Evolutionary conservation across 495 filamentous ascomycete species (phyloP).

Genomic region (Talaromyces borbonicus): DNA sequence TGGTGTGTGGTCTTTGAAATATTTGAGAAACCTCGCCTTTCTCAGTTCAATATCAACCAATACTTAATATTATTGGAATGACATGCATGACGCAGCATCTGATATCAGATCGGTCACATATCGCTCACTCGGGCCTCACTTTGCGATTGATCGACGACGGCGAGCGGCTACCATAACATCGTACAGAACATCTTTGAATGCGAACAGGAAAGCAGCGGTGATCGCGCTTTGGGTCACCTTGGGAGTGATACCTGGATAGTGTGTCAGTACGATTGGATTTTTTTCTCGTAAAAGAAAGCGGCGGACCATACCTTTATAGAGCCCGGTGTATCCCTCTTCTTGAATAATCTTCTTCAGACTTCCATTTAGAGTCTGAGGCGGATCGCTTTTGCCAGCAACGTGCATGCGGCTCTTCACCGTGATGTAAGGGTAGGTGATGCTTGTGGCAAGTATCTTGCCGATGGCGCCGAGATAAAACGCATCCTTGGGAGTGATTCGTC

Average conservation of each 20-base stretch:
- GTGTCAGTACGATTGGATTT: constrained; percentile 15
- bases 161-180: constrained; percentile 47
- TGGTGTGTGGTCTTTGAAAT: no score
- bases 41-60: no score
- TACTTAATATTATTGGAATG: no score
- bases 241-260: constrained; percentile 64
- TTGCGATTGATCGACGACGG: constrained; percentile 31
- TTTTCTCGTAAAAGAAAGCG: background rate
- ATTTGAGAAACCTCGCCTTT: no score
- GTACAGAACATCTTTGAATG: constrained; percentile 89
- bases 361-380: constrained; percentile 61
- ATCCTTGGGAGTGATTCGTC: constrained; percentile 67
- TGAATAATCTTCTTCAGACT: constrained; percentile 68
- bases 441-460: constrained; percentile 89
- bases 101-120: background rate
- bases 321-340: constrained; percentile 78
- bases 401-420: constrained; percentile 97
- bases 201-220: constrained; percentile 93
- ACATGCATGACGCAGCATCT: no score
- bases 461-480: constrained; percentile 87
- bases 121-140: constrained; percentile 13
- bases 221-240: constrained; percentile 95
- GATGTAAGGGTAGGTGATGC: constrained; percentile 95
- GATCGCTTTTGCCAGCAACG: constrained; percentile 60
- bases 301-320: constrained; percentile 69